Conservation (phyloP, 495 filamentous ascomycete genomes). For the Hyaloscypha finlandica region DNA sequence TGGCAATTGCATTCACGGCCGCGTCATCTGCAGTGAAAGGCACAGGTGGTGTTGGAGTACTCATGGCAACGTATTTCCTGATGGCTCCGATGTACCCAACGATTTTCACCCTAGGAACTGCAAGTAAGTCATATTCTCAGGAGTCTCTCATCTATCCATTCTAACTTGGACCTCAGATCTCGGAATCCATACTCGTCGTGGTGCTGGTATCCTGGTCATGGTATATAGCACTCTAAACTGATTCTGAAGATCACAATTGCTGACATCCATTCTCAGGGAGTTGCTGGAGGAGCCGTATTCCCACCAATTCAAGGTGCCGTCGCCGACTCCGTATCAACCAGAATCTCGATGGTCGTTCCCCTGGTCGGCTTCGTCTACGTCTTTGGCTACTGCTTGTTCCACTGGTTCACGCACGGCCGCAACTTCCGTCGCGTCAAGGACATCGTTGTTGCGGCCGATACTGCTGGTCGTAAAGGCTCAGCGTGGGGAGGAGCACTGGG, state of each 20-base stretch:
- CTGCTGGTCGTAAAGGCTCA: slow-evolving; percentile 19
- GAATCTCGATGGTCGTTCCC: slow-evolving; percentile 49
- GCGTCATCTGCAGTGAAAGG: slow-evolving; percentile 54
- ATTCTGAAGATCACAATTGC: neutral
- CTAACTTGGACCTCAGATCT: slow-evolving; percentile 41
- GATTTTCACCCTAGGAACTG: slow-evolving; percentile 67
- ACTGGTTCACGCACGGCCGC: slow-evolving; percentile 32
- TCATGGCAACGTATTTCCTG: slow-evolving; percentile 67
- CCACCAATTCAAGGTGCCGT: slow-evolving; percentile 64
- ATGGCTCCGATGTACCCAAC: slow-evolving; percentile 70
- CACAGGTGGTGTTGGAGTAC: slow-evolving; percentile 56
- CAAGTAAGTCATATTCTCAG: slow-evolving; percentile 35
- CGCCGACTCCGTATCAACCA: slow-evolving; percentile 54
- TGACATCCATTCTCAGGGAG: slow-evolving; percentile 34
- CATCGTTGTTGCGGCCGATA: slow-evolving; percentile 19
- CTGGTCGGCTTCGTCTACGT: slow-evolving; percentile 37
- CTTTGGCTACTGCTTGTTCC: slow-evolving; percentile 34
- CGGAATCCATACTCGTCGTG: slow-evolving; percentile 69
- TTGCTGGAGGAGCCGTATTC: slow-evolving; percentile 66
- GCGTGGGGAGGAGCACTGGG: slow-evolving; percentile 15
- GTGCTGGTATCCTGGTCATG: slow-evolving; percentile 62
- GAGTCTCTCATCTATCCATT: neutral
- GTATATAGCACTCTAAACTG: slow-evolving; percentile 47
- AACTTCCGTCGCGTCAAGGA: slow-evolving; percentile 25
- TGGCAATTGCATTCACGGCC: slow-evolving; percentile 59